Percentiles rank a stretch among this genome's conserved stretches.
phyloP scores from a whole-genome alignment of 2,329 filamentous ascomycete species.

The Rosellinia necatrix region DNA sequence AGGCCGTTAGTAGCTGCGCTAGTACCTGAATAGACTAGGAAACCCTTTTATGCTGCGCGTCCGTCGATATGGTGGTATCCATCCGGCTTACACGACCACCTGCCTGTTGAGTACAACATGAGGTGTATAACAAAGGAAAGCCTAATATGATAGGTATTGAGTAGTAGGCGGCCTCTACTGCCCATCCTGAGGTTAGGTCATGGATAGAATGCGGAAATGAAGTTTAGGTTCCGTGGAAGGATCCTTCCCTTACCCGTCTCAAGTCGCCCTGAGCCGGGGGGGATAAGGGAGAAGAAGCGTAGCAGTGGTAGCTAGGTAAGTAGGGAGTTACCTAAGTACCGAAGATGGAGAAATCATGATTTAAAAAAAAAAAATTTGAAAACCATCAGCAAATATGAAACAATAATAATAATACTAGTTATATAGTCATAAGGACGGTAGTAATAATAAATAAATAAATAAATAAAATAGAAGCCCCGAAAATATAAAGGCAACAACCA shows the following conservation, averaged over 20 bases:
- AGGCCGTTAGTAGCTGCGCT: too few species aligned
- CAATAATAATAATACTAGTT: too few species aligned
- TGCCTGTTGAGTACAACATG: constrained; percentile 12
- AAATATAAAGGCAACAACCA: constrained; percentile 7
- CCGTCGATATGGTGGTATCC: neutral
- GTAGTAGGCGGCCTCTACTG: neutral
- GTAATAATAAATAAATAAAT: too few species aligned
- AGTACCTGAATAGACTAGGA: neutral
- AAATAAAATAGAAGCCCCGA: too few species aligned
- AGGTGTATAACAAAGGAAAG: neutral
- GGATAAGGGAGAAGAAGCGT: too few species aligned
- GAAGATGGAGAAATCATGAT: neutral
- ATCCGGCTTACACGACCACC: constrained; percentile 3
- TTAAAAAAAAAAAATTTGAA: constrained; percentile 11
- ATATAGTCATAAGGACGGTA: too few species aligned
- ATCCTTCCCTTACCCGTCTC: constrained; percentile 7
- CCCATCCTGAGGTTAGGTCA: neutral
- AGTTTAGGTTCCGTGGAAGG: neutral
- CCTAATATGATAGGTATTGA: too few species aligned
- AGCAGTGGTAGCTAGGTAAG: too few species aligned
- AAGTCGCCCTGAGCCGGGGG: constrained; percentile 4
- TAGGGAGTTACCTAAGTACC: neutral
- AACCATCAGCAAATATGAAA: constrained; percentile 1
- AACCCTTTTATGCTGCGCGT: neutral
- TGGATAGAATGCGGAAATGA: neutral